These are phyloP conservation scores for Hypoxylon perforatum DNA, from an alignment of 495 filamentous ascomycete genomes.

Conservation along the genomic window DNA sequence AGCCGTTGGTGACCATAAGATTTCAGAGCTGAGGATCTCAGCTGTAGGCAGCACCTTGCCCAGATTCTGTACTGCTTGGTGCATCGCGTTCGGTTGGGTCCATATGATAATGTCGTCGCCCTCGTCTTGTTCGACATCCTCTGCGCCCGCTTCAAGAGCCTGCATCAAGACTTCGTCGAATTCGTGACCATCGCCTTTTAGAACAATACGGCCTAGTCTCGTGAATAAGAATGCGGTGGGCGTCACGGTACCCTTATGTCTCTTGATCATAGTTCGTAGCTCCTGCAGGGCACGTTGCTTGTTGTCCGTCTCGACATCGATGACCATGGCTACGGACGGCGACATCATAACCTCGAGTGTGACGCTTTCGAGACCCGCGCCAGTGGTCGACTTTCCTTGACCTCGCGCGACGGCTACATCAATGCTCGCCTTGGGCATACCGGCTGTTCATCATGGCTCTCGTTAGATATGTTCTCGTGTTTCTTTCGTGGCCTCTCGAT, in stretches of 20 bases:
- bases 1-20: constrained; percentile 85
- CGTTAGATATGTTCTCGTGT: constrained; percentile 21
- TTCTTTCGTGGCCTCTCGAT: background rate
- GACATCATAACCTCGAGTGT: constrained; percentile 87
- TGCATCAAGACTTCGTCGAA: constrained; percentile 84
- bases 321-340: constrained; percentile 78
- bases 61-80: constrained; percentile 70
- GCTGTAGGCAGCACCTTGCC: constrained; percentile 64
- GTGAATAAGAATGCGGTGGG: constrained; percentile 87
- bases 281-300: constrained; percentile 78
- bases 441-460: constrained; percentile 54
- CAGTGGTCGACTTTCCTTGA: constrained; percentile 79
- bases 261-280: constrained; percentile 73
- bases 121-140: constrained; percentile 79
- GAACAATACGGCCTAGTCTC: constrained; percentile 75
- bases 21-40: constrained; percentile 75
- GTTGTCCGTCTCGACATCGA: constrained; percentile 82
- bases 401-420: constrained; percentile 87
- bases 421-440: constrained; percentile 84
- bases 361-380: constrained; percentile 76
- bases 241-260: constrained; percentile 71
- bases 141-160: constrained; percentile 85
- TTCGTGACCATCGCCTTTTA: constrained; percentile 66
- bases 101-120: constrained; percentile 77
- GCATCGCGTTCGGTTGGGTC: constrained; percentile 77